Conservation (phyloP, 1,284 basidiomycete species). For the Kalmanozyma brasiliensis region DNA sequence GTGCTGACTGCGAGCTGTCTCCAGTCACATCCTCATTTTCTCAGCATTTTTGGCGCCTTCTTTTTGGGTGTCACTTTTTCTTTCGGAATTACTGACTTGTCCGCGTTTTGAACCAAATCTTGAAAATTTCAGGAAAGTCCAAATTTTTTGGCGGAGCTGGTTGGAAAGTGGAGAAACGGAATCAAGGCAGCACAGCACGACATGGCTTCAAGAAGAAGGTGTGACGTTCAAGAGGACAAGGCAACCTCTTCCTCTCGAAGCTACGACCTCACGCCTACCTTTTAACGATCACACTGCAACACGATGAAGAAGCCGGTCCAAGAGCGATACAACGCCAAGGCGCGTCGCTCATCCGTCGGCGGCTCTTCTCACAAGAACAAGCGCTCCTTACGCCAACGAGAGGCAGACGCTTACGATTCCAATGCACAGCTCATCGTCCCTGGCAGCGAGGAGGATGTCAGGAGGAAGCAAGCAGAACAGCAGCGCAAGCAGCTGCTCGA, state of each 20-base stretch:
- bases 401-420: constrained; percentile 44
- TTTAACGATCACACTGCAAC: not conserved
- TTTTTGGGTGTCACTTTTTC: not conserved
- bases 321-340: constrained; percentile 66
- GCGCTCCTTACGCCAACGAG: constrained; percentile 48
- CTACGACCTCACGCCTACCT: not conserved
- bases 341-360: constrained; percentile 59
- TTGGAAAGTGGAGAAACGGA: constrained; percentile 8
- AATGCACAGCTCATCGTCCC: constrained; percentile 62
- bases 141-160: constrained; percentile 5
- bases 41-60: constrained; percentile 1
- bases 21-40: too few species aligned
- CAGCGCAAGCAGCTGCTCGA: constrained; percentile 48
- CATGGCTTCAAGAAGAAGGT: not conserved
- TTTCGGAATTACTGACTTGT: constrained; percentile 1
- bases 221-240: too few species aligned
- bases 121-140: too few species aligned
- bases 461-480: constrained; percentile 38
- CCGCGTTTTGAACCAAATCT: not conserved
- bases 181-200: not conserved
- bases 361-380: constrained; percentile 65
- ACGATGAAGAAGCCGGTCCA: constrained; percentile 48
- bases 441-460: constrained; percentile 45
- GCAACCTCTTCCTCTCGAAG: not conserved
- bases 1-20: too few species aligned